Percentiles rank a stretch among this genome's conserved stretches.
Evolutionary conservation across 2,329 filamentous ascomycete species (phyloP).

Genomic region (Apiospora hydei): DNA sequence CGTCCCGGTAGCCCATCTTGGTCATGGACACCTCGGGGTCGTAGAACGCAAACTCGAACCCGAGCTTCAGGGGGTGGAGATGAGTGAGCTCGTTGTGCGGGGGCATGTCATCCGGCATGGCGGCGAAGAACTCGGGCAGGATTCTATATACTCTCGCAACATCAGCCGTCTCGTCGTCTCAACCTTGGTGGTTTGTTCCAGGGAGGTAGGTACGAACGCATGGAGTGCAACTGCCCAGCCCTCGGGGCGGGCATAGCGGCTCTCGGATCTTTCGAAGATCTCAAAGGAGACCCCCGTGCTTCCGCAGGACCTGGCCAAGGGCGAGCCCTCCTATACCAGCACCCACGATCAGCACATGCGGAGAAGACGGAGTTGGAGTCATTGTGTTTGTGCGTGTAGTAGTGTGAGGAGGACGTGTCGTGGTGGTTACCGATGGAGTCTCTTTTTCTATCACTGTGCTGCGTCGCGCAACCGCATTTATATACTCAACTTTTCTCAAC

Average conservation of each 20-base stretch:
- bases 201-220: neutral
- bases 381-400: neutral
- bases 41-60: slow-evolving; percentile 29
- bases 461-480: neutral
- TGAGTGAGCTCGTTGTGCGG: slow-evolving; percentile 31
- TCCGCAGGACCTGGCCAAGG: slow-evolving; percentile 26
- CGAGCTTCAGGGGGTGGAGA: slow-evolving; percentile 30
- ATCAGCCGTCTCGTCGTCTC: neutral
- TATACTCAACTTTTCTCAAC: neutral
- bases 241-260: slow-evolving; percentile 22
- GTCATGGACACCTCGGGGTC: slow-evolving; percentile 7
- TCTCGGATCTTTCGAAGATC: slow-evolving; percentile 27
- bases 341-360: slow-evolving; percentile 28
- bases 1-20: slow-evolving; percentile 23
- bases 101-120: slow-evolving; percentile 29
- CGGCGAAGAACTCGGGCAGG: neutral
- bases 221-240: slow-evolving; percentile 27
- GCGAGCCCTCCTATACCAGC: slow-evolving; percentile 28
- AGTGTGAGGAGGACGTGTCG: neutral
- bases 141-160: slow-evolving; percentile 1
- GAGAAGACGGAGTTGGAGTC: neutral
- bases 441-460: neutral
- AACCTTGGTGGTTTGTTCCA: neutral
- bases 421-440: neutral
- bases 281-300: slow-evolving; percentile 24